phyloP scores from a whole-genome alignment of 1,284 basidiomycete genomes.

The Coriolopsis trogii region DNA sequence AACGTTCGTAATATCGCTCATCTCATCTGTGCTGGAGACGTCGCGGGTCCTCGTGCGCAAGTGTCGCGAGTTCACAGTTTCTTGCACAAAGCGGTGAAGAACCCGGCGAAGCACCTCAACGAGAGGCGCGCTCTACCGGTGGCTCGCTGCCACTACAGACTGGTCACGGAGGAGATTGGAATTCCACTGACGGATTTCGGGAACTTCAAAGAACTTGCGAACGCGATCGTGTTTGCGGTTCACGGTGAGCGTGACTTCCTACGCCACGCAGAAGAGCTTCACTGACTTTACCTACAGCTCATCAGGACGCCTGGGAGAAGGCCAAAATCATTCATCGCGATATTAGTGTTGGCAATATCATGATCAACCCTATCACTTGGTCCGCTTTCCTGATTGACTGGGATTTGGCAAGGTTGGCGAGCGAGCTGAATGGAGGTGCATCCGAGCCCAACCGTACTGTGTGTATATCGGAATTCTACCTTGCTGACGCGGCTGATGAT shows the following conservation, averaged over 20 bases:
- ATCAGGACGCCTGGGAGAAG: background rate
- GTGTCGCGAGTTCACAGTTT: background rate
- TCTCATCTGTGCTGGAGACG: slow-evolving; percentile 12
- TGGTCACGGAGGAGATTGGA: slow-evolving; percentile 1
- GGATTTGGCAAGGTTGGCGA: background rate
- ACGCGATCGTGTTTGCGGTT: background rate
- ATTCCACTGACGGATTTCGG: background rate
- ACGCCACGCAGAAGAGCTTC: background rate
- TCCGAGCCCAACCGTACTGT: background rate
- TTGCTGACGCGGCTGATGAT: background rate
- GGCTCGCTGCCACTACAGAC: slow-evolving; percentile 3
- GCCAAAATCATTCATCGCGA: slow-evolving; percentile 8
- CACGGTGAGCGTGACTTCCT: background rate
- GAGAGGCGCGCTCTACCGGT: background rate
- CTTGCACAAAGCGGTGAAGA: no score
- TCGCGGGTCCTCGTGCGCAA: slow-evolving; percentile 1
- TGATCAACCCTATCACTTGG: background rate
- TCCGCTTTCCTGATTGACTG: slow-evolving; percentile 3
- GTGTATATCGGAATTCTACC: background rate
- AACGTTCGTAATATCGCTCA: background rate
- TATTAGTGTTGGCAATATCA: slow-evolving; percentile 11
- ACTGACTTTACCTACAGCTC: background rate
- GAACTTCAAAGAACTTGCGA: background rate
- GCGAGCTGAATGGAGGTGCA: background rate
- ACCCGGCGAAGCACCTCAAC: background rate